A percentile compares a stretch with the other conserved stretches of the same genome.
Evolutionary conservation across 257 asterid genomes (phyloP).

Genomic region (Primulina eburnea): DNA sequence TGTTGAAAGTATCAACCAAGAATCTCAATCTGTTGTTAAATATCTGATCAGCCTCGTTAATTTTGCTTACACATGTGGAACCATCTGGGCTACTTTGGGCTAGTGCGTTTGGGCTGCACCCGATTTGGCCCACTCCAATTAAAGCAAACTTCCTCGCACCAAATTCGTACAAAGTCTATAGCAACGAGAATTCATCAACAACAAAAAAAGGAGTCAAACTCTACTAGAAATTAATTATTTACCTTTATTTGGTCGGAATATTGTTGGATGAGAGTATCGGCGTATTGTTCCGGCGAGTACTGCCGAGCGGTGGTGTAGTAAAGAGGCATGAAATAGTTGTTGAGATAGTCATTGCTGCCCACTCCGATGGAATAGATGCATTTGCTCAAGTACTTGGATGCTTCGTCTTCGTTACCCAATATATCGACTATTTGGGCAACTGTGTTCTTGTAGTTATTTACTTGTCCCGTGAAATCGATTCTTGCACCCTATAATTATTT

Average conservation of each 20-base stretch:
- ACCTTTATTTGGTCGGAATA: slow-evolving; percentile 47
- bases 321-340: slow-evolving; percentile 57
- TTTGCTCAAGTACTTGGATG: slow-evolving; percentile 40
- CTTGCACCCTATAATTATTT: slow-evolving; percentile 50
- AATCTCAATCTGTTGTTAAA: slow-evolving; percentile 56
- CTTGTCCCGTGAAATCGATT: slow-evolving; percentile 53
- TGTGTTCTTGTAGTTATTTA: slow-evolving; percentile 69
- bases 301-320: slow-evolving; percentile 35
- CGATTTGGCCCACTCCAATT: slow-evolving; percentile 78
- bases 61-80: slow-evolving; percentile 56
- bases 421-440: slow-evolving; percentile 54
- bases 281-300: slow-evolving; percentile 47
- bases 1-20: slow-evolving; percentile 65
- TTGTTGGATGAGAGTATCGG: slow-evolving; percentile 46
- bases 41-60: slow-evolving; percentile 64
- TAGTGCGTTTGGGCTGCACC: slow-evolving; percentile 90
- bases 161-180: slow-evolving; percentile 44
- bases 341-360: slow-evolving; percentile 64
- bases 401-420: slow-evolving; percentile 43
- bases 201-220: no score
- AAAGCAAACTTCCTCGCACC: slow-evolving; percentile 79
- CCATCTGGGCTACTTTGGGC: slow-evolving; percentile 89
- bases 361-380: slow-evolving; percentile 50
- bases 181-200: no score
- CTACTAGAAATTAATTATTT: neutral